These are phyloP conservation scores for Hyaloscypha finlandica DNA, from an alignment of 495 filamentous ascomycete genomes.

Conservation along the genomic window DNA sequence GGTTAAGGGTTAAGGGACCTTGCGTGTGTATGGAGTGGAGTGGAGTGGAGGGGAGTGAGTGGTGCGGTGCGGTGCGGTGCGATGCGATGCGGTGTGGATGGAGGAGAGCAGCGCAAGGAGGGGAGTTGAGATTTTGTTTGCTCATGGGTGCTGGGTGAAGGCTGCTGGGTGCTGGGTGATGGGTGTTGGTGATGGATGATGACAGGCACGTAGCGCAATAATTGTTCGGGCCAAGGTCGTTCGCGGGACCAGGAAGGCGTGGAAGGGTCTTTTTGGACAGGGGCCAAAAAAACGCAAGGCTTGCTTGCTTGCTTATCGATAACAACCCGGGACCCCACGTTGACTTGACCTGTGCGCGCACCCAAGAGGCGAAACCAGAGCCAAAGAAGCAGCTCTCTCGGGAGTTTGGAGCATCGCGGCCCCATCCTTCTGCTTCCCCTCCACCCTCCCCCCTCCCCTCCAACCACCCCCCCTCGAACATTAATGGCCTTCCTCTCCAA, in stretches of 20 bases:
- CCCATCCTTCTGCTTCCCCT: background rate
- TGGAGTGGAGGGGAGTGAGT: background rate
- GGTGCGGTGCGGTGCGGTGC: background rate
- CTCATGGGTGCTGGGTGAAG: too few relatives aligned
- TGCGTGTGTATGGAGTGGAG: background rate
- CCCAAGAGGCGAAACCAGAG: background rate
- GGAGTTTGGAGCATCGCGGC: background rate
- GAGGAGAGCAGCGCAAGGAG: background rate
- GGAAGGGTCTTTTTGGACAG: background rate
- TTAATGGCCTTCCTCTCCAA: background rate
- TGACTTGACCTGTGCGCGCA: conserved; percentile 2
- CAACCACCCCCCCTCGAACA: background rate
- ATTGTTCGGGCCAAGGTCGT: background rate
- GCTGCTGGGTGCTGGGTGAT: too few relatives aligned
- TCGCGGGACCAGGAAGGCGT: too few relatives aligned
- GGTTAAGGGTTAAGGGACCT: background rate
- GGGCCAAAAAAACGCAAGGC: background rate
- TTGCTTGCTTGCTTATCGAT: conserved; percentile 10
- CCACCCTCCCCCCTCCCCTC: background rate
- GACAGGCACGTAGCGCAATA: too few relatives aligned
- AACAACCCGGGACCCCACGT: background rate
- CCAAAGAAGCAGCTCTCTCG: too few relatives aligned
- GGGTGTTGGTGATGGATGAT: too few relatives aligned
- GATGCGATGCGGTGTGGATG: background rate
- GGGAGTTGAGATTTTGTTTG: background rate